These are phyloP conservation scores for Pseudisothecium myosuroides DNA, from an alignment of 225 moss, liverwort and hornwort genomes.

Conservation along the genomic window DNA sequence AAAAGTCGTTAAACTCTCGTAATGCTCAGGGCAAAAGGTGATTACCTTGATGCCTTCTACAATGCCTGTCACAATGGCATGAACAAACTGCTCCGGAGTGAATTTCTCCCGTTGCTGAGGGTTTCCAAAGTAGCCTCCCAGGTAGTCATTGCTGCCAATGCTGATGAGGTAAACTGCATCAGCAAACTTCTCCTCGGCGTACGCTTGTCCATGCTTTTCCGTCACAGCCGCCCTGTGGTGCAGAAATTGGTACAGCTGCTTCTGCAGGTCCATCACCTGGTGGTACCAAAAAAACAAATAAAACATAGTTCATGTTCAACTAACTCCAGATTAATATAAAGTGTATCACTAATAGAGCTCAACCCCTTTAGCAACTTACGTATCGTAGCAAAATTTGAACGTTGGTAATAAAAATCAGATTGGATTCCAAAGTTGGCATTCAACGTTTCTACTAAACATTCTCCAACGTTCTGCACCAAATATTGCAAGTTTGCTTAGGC, in stretches of 20 bases:
- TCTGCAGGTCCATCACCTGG: slow-evolving; percentile 12
- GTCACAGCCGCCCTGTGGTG: slow-evolving; percentile 32
- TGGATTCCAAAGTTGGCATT: neutral
- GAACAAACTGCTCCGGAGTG: slow-evolving; percentile 60
- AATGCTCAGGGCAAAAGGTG: neutral
- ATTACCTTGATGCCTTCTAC: slow-evolving; percentile 52
- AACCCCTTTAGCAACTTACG: neutral
- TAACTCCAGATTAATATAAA: neutral
- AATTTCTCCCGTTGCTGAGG: slow-evolving; percentile 44
- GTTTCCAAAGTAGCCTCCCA: slow-evolving; percentile 48
- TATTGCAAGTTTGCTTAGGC: neutral
- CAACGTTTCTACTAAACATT: neutral
- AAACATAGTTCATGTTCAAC: neutral
- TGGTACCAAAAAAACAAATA: neutral
- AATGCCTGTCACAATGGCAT: slow-evolving; percentile 34
- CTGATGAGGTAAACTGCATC: slow-evolving; percentile 68
- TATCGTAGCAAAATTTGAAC: neutral
- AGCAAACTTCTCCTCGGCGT: slow-evolving; percentile 43
- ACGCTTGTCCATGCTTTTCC: slow-evolving; percentile 29
- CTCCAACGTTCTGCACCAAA: neutral
- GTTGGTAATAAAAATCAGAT: neutral
- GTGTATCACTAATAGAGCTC: neutral
- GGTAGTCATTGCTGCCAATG: slow-evolving; percentile 71
- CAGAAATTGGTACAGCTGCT: slow-evolving; percentile 49
- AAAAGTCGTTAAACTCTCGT: neutral